Evolutionary conservation across 2,329 filamentous ascomycete species (phyloP).

Genomic region (Curvularia verruculosa): DNA sequence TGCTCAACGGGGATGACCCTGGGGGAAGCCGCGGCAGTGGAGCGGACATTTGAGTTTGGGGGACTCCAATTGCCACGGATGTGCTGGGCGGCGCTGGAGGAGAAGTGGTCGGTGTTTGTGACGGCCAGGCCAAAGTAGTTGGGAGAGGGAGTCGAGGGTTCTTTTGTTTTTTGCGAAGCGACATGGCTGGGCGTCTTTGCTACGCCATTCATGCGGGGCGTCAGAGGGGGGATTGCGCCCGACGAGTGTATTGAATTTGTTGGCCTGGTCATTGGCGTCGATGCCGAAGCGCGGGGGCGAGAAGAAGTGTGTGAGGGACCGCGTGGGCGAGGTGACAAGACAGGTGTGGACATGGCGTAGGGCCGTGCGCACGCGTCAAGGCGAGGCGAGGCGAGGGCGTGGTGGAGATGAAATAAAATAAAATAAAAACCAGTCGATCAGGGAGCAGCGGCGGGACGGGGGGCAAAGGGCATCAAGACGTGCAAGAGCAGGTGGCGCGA

Average conservation of each 20-base stretch:
- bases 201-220: constrained; percentile 43
- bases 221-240: constrained; percentile 33
- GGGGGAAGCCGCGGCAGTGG: constrained; percentile 71
- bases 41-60: constrained; percentile 71
- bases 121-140: constrained; percentile 86
- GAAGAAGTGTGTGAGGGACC: constrained; percentile 37
- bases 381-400: constrained; percentile 24
- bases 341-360: constrained; percentile 44
- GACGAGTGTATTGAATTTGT: constrained; percentile 35
- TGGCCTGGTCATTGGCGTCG: constrained; percentile 40
- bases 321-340: constrained; percentile 41
- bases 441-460: constrained; percentile 23
- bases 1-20: constrained; percentile 73
- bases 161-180: constrained; percentile 30
- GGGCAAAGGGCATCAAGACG: constrained; percentile 37
- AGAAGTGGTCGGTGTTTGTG: constrained; percentile 64
- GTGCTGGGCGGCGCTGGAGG: constrained; percentile 64
- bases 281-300: constrained; percentile 30
- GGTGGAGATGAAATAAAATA: constrained; percentile 4
- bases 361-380: constrained; percentile 13
- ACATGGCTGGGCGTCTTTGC: constrained; percentile 41
- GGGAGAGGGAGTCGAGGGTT: constrained; percentile 63
- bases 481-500: constrained; percentile 6
- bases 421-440: constrained; percentile 5
- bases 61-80: constrained; percentile 77